These are phyloP conservation scores for Candida coleopterorum DNA, from an alignment of 805 yeast species.

Conservation along the genomic window DNA sequence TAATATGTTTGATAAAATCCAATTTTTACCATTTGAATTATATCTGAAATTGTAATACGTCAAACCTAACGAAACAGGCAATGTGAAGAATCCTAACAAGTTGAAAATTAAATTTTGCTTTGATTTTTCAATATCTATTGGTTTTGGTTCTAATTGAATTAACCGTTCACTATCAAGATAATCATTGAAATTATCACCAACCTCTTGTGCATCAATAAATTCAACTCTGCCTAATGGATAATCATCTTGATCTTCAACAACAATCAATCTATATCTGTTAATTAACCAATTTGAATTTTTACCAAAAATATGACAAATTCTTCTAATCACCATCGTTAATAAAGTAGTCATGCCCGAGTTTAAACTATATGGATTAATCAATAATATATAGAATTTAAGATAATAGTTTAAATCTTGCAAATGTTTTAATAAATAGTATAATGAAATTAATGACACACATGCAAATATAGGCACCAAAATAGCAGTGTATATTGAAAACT, in stretches of 20 bases:
- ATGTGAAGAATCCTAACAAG: conserved; percentile 10
- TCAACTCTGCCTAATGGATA: conserved; percentile 37
- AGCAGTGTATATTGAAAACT: conserved; percentile 5
- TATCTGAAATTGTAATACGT: conserved; percentile 3
- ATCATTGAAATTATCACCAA: conserved; percentile 21
- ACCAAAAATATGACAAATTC: conserved; percentile 19
- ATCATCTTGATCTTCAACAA: conserved; percentile 31
- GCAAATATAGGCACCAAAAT: conserved; percentile 42
- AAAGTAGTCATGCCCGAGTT: conserved; percentile 23
- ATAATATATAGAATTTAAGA: conserved; percentile 31
- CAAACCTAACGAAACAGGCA: conserved; percentile 13
- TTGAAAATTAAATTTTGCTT: conserved; percentile 18
- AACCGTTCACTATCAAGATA: conserved; percentile 5
- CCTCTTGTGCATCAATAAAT: conserved; percentile 14
- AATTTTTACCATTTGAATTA: conserved; percentile 9
- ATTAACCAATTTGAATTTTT: conserved; percentile 21
- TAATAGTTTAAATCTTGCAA: conserved; percentile 25
- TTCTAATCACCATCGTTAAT: conserved; percentile 21
- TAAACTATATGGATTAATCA: conserved; percentile 29
- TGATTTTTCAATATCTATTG: background rate
- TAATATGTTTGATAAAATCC: conserved; percentile 32
- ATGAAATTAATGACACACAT: conserved; percentile 29
- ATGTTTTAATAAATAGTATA: conserved; percentile 33
- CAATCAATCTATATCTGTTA: conserved; percentile 37
- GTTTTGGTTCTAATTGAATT: conserved; percentile 4